Conservation (phyloP, 139 green algal genomes). For the Picochlorum sp. region DNA sequence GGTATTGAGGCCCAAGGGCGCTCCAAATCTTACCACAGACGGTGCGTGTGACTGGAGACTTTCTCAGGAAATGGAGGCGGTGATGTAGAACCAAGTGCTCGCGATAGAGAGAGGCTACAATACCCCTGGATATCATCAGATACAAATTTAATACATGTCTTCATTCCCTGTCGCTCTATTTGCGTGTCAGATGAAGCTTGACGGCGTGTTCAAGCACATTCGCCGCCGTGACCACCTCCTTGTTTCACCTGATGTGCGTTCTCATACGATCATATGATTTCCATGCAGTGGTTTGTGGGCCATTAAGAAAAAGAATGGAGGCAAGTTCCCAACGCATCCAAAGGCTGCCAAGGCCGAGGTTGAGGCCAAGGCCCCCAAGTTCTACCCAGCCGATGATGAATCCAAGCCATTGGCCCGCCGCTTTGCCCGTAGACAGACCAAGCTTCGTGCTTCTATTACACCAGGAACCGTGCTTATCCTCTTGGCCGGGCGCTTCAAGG, state of each 20-base stretch:
- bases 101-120: too few species aligned
- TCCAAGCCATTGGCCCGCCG: constrained; percentile 60
- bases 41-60: constrained; percentile 11
- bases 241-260: not conserved
- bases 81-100: too few species aligned
- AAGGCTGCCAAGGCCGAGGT: constrained; percentile 49
- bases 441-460: constrained; percentile 87
- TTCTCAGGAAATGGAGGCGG: not conserved
- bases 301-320: constrained; percentile 93
- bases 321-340: constrained; percentile 80
- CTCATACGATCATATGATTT: not conserved
- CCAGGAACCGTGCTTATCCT: constrained; percentile 96
- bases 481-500: constrained; percentile 95
- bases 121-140: too few species aligned
- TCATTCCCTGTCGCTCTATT: too few species aligned
- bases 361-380: constrained; percentile 55
- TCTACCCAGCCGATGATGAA: constrained; percentile 93
- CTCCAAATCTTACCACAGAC: constrained; percentile 48
- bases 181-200: too few species aligned
- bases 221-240: too few species aligned
- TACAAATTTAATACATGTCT: too few species aligned
- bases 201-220: too few species aligned
- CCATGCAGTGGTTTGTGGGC: constrained; percentile 68
- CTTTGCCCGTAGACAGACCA: constrained; percentile 60
- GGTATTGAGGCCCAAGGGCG: constrained; percentile 51